Conservation (phyloP, 106 monocot species). For the Cymbidium sinense region DNA sequence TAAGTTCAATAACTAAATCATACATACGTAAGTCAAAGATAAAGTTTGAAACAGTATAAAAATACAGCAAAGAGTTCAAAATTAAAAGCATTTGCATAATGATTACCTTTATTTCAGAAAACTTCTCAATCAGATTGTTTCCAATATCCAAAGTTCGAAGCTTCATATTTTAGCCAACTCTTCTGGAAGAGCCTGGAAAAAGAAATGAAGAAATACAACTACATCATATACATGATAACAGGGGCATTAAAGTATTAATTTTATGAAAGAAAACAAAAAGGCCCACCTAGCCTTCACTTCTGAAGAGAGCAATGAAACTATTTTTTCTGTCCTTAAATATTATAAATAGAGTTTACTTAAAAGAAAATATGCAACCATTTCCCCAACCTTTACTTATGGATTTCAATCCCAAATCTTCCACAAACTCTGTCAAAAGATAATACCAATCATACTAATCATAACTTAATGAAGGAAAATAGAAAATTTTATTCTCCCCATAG, state of each 20-base stretch:
- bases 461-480: too few relatives aligned
- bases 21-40: not conserved
- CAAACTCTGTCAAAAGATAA: too few relatives aligned
- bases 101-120: conserved; percentile 63
- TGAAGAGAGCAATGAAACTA: too few relatives aligned
- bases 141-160: conserved; percentile 78
- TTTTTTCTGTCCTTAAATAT: too few relatives aligned
- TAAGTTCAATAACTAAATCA: not conserved
- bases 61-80: not conserved
- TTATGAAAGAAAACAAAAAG: not conserved
- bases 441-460: too few relatives aligned
- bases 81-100: not conserved
- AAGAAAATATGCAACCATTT: too few relatives aligned
- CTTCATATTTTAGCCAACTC: conserved; percentile 50
- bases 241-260: not conserved
- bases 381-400: too few relatives aligned
- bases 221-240: not conserved
- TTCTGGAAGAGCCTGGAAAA: conserved; percentile 46
- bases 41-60: not conserved
- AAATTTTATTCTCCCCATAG: too few relatives aligned
- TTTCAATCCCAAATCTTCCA: too few relatives aligned
- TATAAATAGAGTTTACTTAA: too few relatives aligned
- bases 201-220: not conserved
- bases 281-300: too few relatives aligned
- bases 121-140: conserved; percentile 69